Evolutionary conservation across 2,329 filamentous ascomycete genomes (phyloP), one percentile per base, ranked within the genome.

Genomic region (Monosporascus sp.): DNA sequence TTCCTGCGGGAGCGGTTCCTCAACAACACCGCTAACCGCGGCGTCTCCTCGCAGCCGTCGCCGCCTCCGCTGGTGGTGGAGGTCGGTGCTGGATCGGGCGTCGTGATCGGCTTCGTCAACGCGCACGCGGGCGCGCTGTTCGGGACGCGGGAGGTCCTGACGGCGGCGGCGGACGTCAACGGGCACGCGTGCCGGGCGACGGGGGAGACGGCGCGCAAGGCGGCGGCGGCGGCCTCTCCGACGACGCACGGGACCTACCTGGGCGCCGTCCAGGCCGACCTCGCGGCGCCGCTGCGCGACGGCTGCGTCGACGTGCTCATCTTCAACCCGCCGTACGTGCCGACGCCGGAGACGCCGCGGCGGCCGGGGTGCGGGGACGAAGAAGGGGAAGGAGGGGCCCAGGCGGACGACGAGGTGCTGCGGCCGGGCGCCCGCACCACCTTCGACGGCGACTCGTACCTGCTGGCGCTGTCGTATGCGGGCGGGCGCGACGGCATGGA

Each of bases 301-400:
- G 74, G 77, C 2, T 71, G 72, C 39, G 80, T 96, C 5, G 94
- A 99, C 66, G 80, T 99, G 11, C 78, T 99, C 57, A 80, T 99
- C 27, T 99, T 97, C 78, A 99, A 99, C 67, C 94, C 94, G 50
- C 94, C 94, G 0, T 99, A 99, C 68, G 94, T 99, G 15, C 94
- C 94, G 2, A 95, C 92, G 2, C 80, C 86, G 25, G 81, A 84
- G 41, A 72, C 95, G 54, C 92, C 93, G 1, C 68, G 71, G 24
- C 70, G 80, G 37, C 71, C 78, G 65, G 20, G 64, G 57, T 48
- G 54, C 78, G 65, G 20, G 64, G 57, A 49, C 53, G 41, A 38
- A 49, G 62, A 63, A 2, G 59, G 59, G 24, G 52, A 62, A 48
- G 49, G 62, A 63, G 2, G 59, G 59, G 25, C 51, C 62, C 48